Conservation (phyloP, 495 filamentous ascomycete genomes). For the Cudoniella acicularis region DNA sequence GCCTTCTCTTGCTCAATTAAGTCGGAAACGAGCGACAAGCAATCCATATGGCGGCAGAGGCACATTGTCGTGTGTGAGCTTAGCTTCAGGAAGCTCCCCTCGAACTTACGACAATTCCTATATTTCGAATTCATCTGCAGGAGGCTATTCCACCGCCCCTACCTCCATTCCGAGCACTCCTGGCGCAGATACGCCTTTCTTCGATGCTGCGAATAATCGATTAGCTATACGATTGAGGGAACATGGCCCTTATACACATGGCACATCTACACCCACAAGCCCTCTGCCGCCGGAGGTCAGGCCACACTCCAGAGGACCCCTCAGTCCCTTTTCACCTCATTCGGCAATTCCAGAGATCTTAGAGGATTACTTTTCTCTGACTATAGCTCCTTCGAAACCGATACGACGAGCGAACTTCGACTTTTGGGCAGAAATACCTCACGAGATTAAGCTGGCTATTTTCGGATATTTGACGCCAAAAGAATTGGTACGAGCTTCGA, state of each 20-base stretch:
- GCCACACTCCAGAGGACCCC: conserved; percentile 40
- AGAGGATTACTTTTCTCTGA: conserved; percentile 45
- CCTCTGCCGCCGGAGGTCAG: conserved; percentile 64
- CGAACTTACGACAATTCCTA: conserved; percentile 47
- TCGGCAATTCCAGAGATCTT: conserved; percentile 22
- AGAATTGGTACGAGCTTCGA: conserved; percentile 77
- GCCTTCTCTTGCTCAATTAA: conserved; percentile 63
- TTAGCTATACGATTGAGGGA: conserved; percentile 26
- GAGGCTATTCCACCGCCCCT: conserved; percentile 57
- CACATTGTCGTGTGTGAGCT: conserved; percentile 79
- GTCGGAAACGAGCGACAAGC: conserved; percentile 61
- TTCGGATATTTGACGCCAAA: conserved; percentile 73
- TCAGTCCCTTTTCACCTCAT: conserved; percentile 14
- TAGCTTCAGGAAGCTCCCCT: conserved; percentile 48
- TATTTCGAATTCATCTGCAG: conserved; percentile 58
- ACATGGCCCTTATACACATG: conserved; percentile 28
- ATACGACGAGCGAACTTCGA: conserved; percentile 52
- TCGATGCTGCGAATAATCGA: conserved; percentile 15
- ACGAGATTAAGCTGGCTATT: conserved; percentile 76
- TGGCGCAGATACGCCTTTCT: conserved; percentile 20
- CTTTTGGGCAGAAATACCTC: conserved; percentile 77
- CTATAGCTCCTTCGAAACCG: conserved; percentile 19
- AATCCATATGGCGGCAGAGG: conserved; percentile 54
- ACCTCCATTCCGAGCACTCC: conserved; percentile 51
- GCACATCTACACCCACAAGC: conserved; percentile 37